Percentiles rank a stretch among this genome's conserved stretches.
Conservation (phyloP, 805 yeast species). For the Sugiyamaella marilandica region DNA sequence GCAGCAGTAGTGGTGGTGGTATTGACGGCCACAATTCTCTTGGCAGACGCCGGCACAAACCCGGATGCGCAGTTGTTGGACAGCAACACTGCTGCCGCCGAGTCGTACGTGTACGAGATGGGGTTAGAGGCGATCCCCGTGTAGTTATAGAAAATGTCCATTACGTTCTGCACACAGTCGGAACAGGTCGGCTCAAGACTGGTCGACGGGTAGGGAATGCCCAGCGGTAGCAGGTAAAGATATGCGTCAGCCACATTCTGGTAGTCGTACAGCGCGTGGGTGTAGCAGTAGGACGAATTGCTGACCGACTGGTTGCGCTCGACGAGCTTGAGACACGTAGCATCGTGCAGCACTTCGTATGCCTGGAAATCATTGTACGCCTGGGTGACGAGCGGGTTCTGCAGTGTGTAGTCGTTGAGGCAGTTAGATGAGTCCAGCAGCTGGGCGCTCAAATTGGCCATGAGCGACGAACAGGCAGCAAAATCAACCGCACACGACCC, state of each 20-base stretch:
- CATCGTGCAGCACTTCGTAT: slow-evolving; percentile 24
- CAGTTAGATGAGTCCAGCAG: slow-evolving; percentile 20
- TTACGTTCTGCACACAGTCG: slow-evolving; percentile 23
- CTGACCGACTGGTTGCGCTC: neutral
- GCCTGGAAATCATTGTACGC: slow-evolving; percentile 29
- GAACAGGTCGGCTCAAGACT: slow-evolving; percentile 23
- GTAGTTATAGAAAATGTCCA: slow-evolving; percentile 24
- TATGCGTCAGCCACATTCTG: slow-evolving; percentile 24
- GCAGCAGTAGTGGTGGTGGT: neutral
- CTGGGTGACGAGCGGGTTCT: slow-evolving; percentile 27
- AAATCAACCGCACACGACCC: slow-evolving; percentile 26
- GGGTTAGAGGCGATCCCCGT: slow-evolving; percentile 24
- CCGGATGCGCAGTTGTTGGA: slow-evolving; percentile 20
- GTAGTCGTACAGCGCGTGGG: slow-evolving; percentile 24
- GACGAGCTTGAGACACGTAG: slow-evolving; percentile 25
- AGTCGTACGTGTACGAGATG: slow-evolving; percentile 26
- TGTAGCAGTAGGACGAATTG: slow-evolving; percentile 26
- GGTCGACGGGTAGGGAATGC: slow-evolving; percentile 24
- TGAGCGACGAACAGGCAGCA: slow-evolving; percentile 19
- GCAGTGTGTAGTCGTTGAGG: slow-evolving; percentile 20
- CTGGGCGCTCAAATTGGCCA: slow-evolving; percentile 20
- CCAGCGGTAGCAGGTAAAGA: slow-evolving; percentile 30
- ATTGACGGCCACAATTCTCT: slow-evolving; percentile 4
- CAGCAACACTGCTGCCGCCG: slow-evolving; percentile 24
- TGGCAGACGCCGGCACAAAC: slow-evolving; percentile 12